phyloP scores from a whole-genome alignment of 768 basidiomycete genomes.

The Hygrophoropsis aurantiaca region DNA sequence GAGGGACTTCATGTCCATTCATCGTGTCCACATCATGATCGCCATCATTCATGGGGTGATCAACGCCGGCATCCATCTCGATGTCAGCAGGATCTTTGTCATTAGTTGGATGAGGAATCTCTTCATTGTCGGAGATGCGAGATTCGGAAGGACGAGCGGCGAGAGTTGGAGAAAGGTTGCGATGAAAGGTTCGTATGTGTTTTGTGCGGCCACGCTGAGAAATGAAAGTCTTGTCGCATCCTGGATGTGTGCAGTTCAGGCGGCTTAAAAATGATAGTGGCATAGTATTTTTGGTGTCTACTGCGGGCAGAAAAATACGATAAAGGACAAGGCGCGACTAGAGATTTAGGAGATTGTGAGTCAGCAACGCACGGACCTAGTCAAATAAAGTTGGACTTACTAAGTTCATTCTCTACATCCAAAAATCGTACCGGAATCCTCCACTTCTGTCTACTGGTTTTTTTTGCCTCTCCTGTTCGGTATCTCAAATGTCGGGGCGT shows the following conservation, averaged over 20 bases:
- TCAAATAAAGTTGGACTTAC: no score
- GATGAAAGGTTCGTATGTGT: background rate
- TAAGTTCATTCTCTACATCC: no score
- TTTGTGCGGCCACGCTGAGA: conserved; percentile 1
- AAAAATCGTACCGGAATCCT: no score
- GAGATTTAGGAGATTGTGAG: no score
- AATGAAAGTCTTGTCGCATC: background rate
- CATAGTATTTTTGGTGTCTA: no score
- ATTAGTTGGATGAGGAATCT: background rate
- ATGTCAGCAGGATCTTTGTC: background rate
- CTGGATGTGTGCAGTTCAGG: background rate
- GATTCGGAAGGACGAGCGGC: background rate
- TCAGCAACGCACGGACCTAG: no score
- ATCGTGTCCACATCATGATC: no score
- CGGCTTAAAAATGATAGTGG: background rate
- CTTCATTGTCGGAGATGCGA: background rate
- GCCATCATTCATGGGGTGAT: background rate
- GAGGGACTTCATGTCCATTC: no score
- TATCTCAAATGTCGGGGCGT: background rate
- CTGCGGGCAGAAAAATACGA: no score
- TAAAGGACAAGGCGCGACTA: no score
- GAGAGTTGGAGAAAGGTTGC: background rate
- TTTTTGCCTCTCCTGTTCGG: no score
- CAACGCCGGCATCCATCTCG: background rate
- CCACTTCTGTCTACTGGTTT: no score